Evolutionary conservation across 1,139 yeast species (phyloP).

Genomic region (Geotrichum reessii): DNA sequence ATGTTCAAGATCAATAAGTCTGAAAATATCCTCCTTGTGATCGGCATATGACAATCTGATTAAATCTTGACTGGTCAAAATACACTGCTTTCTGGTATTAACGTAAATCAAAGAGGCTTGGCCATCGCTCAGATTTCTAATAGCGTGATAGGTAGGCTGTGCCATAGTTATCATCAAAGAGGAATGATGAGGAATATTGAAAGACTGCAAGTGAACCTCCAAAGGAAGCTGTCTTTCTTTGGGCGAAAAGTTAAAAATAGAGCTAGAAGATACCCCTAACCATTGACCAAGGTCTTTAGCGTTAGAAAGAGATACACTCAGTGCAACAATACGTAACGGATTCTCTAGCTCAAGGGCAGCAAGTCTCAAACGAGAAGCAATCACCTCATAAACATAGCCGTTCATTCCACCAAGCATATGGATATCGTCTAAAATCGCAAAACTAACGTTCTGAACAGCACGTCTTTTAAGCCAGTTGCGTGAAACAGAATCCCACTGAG

Average conservation of each 20-base stretch:
- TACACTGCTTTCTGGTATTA: conserved; percentile 50
- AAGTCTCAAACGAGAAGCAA: conserved; percentile 65
- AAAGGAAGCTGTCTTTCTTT: conserved; percentile 52
- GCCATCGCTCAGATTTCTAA: conserved; percentile 31
- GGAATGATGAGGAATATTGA: conserved; percentile 45
- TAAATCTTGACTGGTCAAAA: conserved; percentile 49
- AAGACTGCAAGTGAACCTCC: conserved; percentile 54
- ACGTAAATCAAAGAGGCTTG: conserved; percentile 49
- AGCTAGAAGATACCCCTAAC: conserved; percentile 61
- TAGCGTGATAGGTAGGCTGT: conserved; percentile 42
- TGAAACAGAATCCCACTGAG: conserved; percentile 64
- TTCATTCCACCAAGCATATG: conserved; percentile 55
- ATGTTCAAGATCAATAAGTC: conserved; percentile 37
- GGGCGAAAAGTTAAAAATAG: conserved; percentile 67
- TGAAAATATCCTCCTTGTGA: conserved; percentile 37
- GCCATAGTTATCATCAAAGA: conserved; percentile 49
- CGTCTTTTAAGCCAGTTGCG: conserved; percentile 67
- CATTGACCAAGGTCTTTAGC: conserved; percentile 79
- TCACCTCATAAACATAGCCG: conserved; percentile 64
- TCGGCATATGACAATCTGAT: conserved; percentile 37
- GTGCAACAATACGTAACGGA: conserved; percentile 52
- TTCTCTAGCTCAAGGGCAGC: conserved; percentile 58
- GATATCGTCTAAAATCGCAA: conserved; percentile 70
- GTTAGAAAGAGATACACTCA: conserved; percentile 65
- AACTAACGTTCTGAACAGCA: conserved; percentile 59